phyloP scores from a whole-genome alignment of 139 green algal genomes.

The Micractinium sp. region DNA sequence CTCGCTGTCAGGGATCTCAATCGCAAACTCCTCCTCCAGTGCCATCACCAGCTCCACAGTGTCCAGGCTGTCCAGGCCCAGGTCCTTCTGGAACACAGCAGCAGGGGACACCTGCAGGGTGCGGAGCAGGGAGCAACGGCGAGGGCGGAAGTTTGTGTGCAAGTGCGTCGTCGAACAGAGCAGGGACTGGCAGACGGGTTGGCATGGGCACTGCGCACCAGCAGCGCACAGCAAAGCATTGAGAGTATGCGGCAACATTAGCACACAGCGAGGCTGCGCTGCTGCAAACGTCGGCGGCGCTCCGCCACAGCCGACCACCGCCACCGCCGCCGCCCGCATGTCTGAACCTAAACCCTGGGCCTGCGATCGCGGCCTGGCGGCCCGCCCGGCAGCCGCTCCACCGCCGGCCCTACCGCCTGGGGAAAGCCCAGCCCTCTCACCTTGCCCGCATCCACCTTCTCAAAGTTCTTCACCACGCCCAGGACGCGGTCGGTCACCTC shows the following conservation, averaged over 20 bases:
- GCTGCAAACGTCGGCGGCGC: neutral
- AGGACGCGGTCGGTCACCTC: conserved; percentile 94
- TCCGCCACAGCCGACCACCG: neutral
- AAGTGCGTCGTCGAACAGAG: too few relatives aligned
- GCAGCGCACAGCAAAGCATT: too few relatives aligned
- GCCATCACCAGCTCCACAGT: conserved; percentile 99
- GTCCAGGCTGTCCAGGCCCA: conserved; percentile 98
- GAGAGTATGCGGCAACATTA: neutral
- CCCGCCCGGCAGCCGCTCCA: neutral
- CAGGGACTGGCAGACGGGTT: too few relatives aligned
- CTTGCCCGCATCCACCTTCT: conserved; percentile 97
- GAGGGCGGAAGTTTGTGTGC: too few relatives aligned
- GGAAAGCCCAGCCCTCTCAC: conserved; percentile 52
- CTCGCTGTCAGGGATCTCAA: conserved; percentile 98
- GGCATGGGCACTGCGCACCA: neutral
- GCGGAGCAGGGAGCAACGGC: neutral
- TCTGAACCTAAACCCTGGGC: conserved; percentile 1
- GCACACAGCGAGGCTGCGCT: neutral
- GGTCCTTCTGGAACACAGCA: conserved; percentile 91
- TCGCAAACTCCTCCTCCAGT: conserved; percentile 98
- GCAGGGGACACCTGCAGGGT: conserved; percentile 72
- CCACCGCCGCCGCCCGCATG: neutral
- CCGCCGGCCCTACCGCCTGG: neutral
- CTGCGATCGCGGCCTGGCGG: neutral
- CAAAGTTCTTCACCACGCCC: conserved; percentile 96